Evolutionary conservation across 441 rosid species (phyloP).

Genomic region (Biscutella laevigata): DNA sequence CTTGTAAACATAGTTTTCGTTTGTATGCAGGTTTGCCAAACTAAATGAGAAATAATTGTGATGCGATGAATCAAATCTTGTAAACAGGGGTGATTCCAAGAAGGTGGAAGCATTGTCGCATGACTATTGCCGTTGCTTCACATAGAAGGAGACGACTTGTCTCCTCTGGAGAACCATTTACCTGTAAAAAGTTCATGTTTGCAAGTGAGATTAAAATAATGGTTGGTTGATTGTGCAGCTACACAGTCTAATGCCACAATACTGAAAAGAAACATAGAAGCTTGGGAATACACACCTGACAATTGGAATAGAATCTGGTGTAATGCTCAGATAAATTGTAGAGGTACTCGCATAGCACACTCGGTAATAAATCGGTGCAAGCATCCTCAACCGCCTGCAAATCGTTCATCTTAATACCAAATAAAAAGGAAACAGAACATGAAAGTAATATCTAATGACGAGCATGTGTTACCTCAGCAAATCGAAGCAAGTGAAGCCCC

Average conservation of each 20-base stretch:
- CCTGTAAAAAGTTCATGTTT: too few species aligned
- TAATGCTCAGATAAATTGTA: constrained; percentile 55
- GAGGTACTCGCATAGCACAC: constrained; percentile 53
- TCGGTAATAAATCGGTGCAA: constrained; percentile 53
- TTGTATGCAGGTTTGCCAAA: constrained; percentile 27
- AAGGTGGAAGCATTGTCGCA: constrained; percentile 39
- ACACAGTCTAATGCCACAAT: too few species aligned
- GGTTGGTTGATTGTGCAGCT: neutral
- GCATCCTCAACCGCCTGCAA: constrained; percentile 65
- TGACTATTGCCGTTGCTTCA: constrained; percentile 64
- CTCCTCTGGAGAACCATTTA: constrained; percentile 41
- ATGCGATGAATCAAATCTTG: too few species aligned
- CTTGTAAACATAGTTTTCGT: neutral
- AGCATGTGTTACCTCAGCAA: constrained; percentile 43
- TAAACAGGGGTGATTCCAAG: constrained; percentile 16
- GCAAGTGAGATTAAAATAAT: too few species aligned
- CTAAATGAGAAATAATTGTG: constrained; percentile 10
- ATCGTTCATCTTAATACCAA: too few species aligned
- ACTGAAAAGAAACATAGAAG: too few species aligned
- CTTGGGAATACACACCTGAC: constrained; percentile 32
- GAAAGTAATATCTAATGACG: neutral
- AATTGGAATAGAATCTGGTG: constrained; percentile 58
- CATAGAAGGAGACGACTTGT: constrained; percentile 69
- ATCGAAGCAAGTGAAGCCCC: constrained; percentile 60
- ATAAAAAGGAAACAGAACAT: too few species aligned